phyloP scores from a whole-genome alignment of 345 rosid species.

The Brassica carinata region DNA sequence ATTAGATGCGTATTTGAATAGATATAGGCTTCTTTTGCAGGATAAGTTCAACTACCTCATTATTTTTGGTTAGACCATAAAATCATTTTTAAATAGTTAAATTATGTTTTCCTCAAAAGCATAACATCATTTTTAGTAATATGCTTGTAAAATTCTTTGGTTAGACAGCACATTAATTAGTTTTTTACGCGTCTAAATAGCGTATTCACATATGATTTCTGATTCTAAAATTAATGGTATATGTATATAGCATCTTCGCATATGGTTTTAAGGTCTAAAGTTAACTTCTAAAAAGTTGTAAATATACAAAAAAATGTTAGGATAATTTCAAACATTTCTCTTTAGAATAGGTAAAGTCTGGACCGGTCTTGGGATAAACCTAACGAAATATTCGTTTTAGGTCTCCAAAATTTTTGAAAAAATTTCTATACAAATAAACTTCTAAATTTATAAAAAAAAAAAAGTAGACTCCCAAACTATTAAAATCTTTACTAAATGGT shows the following conservation, averaged over 20 bases:
- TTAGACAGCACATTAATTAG: background rate
- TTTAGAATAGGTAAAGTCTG: background rate
- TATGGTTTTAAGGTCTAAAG: background rate
- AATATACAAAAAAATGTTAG: background rate
- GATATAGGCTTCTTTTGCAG: slow-evolving; percentile 10
- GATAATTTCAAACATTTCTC: background rate
- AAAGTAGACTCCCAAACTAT: too few species aligned
- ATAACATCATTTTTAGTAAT: background rate
- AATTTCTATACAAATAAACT: too few species aligned
- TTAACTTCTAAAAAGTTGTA: background rate
- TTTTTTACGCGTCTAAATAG: background rate
- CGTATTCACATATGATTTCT: background rate
- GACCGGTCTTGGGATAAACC: too few species aligned
- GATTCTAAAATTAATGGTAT: background rate
- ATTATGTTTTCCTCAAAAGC: too few species aligned
- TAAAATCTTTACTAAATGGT: too few species aligned
- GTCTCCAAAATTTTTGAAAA: too few species aligned
- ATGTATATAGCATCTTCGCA: background rate
- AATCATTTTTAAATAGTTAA: too few species aligned
- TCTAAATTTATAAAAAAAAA: too few species aligned
- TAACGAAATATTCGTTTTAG: too few species aligned
- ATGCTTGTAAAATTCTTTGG: background rate
- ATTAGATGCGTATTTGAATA: slow-evolving; percentile 14
- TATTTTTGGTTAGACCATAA: too few species aligned
- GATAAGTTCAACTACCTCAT: slow-evolving; percentile 1